Percentiles rank a stretch among this genome's conserved stretches.
Evolutionary conservation across 1,139 yeast species (phyloP).

Genomic region (Wickerhamomyces sp.): DNA sequence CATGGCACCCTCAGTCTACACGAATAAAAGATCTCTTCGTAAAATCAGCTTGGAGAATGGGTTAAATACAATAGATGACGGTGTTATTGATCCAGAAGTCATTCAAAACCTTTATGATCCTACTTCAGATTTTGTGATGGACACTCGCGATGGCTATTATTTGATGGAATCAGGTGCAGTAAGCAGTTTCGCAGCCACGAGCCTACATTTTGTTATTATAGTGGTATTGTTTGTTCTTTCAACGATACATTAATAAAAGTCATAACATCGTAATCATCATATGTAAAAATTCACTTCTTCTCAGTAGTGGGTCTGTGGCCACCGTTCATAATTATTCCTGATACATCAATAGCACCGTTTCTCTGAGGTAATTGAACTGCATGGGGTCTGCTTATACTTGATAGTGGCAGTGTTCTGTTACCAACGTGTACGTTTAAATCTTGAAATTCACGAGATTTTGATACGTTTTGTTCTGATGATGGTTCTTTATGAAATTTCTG

Average conservation of each 20-base stretch:
- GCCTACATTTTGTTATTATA: not conserved
- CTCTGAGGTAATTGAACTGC: not conserved
- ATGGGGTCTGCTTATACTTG: not conserved
- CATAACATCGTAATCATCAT: not conserved
- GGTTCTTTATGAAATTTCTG: not conserved
- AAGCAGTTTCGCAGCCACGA: too few species aligned
- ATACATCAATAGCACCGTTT: not conserved
- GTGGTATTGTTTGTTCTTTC: not conserved
- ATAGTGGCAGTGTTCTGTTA: not conserved
- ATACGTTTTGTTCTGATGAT: not conserved
- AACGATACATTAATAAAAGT: not conserved
- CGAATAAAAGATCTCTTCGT: conserved; percentile 7
- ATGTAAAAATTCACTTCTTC: not conserved
- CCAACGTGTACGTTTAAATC: conserved; percentile 1
- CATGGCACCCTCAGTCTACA: conserved; percentile 48
- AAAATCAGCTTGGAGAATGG: conserved; percentile 7
- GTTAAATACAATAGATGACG: conserved; percentile 6
- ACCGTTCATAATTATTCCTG: not conserved
- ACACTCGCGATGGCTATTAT: conserved; percentile 15
- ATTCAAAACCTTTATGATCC: conserved; percentile 12
- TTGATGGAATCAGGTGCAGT: not conserved
- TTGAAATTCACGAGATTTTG: not conserved
- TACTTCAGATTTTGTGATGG: conserved; percentile 12
- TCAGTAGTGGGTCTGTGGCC: not conserved
- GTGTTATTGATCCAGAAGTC: conserved; percentile 5